Conservation (phyloP, 108 stramenopile genomes). For the Nitzschia sp. region DNA sequence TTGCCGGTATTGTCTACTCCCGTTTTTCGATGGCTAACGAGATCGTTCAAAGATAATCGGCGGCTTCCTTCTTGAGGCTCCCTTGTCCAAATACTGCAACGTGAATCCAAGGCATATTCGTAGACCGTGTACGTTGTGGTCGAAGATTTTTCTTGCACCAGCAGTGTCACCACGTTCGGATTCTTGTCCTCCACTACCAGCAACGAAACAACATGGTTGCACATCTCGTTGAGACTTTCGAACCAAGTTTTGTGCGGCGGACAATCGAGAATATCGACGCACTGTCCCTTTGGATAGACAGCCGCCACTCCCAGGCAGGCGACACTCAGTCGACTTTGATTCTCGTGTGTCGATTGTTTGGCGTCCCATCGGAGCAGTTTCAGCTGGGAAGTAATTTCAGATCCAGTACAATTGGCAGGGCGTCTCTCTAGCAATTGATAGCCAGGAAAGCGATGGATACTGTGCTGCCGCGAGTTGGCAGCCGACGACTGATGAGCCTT, state of each 20-base stretch:
- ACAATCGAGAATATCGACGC: conserved; percentile 13
- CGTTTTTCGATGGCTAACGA: conserved; percentile 49
- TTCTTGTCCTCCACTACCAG: conserved; percentile 1
- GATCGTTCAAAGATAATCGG: conserved; percentile 29
- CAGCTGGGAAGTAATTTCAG: background rate
- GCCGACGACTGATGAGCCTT: conserved; percentile 13
- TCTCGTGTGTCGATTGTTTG: background rate
- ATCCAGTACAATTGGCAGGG: background rate
- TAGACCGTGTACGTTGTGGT: conserved; percentile 8
- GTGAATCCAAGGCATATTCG: conserved; percentile 11
- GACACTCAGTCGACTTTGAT: conserved; percentile 1
- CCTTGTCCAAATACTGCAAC: conserved; percentile 25
- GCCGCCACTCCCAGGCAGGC: conserved; percentile 24
- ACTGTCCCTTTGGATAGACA: conserved; percentile 26
- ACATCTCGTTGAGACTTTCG: conserved; percentile 7
- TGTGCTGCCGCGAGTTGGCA: conserved; percentile 9
- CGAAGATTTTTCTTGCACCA: conserved; percentile 23
- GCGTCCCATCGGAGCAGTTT: conserved; percentile 2
- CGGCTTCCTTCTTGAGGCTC: conserved; percentile 29
- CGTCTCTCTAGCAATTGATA: conserved; percentile 50
- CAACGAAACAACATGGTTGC: conserved; percentile 14
- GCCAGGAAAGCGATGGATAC: conserved; percentile 69
- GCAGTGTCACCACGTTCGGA: conserved; percentile 1
- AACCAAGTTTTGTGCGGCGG: background rate
- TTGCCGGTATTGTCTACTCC: conserved; percentile 85